Percentiles rank a stretch among this genome's conserved stretches.
Evolutionary conservation across 768 basidiomycete species (phyloP).

Genomic region (Termitomyces sp.): DNA sequence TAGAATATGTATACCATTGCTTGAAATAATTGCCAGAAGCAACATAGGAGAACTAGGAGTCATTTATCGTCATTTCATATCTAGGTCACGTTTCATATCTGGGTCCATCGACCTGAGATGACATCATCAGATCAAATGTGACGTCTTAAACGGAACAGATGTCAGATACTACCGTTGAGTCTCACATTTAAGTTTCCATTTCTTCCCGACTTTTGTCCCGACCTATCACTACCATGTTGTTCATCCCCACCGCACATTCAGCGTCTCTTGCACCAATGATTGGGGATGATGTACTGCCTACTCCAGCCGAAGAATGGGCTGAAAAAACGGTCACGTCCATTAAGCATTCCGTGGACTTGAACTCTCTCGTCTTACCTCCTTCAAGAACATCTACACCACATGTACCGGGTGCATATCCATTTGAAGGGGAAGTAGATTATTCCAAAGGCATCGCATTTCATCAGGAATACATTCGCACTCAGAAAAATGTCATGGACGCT

Average conservation of each 20-base stretch:
- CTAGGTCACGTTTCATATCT: no score
- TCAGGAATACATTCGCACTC: slow-evolving; percentile 18
- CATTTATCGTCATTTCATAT: no score
- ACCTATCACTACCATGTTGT: neutral
- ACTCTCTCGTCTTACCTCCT: neutral
- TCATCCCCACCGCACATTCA: neutral
- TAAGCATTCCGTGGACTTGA: slow-evolving; percentile 2
- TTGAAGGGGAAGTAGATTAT: neutral
- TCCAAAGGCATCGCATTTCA: slow-evolving; percentile 6
- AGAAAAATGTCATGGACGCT: slow-evolving; percentile 18
- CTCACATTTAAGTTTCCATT: neutral
- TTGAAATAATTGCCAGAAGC: no score
- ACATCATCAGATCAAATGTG: slow-evolving; percentile 1
- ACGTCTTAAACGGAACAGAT: neutral
- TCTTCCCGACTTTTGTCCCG: neutral
- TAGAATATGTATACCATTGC: no score
- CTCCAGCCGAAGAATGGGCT: slow-evolving; percentile 15
- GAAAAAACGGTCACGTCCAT: slow-evolving; percentile 5
- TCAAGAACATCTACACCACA: slow-evolving; percentile 8
- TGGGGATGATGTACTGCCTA: slow-evolving; percentile 8
- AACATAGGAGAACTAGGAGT: no score
- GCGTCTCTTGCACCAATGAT: slow-evolving; percentile 9
- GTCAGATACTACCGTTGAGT: no score
- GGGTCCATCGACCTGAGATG: neutral
- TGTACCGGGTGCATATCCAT: slow-evolving; percentile 18